These are phyloP conservation scores for Grammothele lineata DNA, from an alignment of 768 basidiomycete genomes.

Conservation along the genomic window DNA sequence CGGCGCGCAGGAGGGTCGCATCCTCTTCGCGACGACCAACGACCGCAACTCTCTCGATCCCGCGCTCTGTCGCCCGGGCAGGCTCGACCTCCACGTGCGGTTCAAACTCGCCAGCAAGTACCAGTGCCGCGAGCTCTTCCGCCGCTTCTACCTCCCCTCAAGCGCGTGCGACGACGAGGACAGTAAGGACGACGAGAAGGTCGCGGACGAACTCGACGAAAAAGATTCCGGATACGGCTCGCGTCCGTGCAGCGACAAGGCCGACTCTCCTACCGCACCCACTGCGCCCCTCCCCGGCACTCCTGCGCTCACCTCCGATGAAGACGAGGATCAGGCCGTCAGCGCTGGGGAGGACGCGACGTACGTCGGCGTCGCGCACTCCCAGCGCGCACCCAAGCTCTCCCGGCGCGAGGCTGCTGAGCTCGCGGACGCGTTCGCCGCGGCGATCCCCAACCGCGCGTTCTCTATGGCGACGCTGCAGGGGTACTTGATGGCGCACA, in stretches of 20 bases:
- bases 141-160: conserved; percentile 58
- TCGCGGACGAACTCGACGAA: not conserved
- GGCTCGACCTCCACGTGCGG: conserved; percentile 77
- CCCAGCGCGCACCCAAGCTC: conserved; percentile 24
- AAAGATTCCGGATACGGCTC: conserved; percentile 9
- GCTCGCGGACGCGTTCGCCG: conserved; percentile 56
- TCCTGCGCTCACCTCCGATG: not conserved
- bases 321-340: too few relatives aligned
- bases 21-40: conserved; percentile 78
- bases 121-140: conserved; percentile 65
- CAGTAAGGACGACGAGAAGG: not conserved
- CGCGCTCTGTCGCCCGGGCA: conserved; percentile 72
- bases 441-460: conserved; percentile 36
- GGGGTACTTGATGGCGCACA: conserved; percentile 68
- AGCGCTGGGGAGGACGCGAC: too few relatives aligned
- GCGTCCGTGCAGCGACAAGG: not conserved
- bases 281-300: not conserved
- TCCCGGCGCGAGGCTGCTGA: conserved; percentile 32
- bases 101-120: conserved; percentile 69
- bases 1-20: conserved; percentile 76
- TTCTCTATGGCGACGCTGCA: conserved; percentile 41
- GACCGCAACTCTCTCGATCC: conserved; percentile 65
- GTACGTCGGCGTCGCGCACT: too few relatives aligned
- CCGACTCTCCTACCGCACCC: not conserved
- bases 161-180: not conserved